These are phyloP conservation scores for Cercophora scortea DNA, from an alignment of 495 filamentous ascomycete species.

Conservation along the genomic window DNA sequence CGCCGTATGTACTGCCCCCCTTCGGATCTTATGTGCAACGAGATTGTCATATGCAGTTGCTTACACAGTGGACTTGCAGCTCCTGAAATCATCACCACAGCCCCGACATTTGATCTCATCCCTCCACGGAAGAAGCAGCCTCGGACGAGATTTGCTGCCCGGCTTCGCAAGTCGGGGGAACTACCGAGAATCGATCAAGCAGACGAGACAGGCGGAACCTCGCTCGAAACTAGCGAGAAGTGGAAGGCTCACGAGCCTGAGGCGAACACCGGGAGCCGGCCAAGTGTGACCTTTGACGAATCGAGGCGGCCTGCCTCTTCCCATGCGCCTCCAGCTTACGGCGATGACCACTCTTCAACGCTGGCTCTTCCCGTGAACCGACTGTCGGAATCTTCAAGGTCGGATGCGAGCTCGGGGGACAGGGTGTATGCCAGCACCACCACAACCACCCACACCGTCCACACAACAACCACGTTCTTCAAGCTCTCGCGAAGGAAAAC, in stretches of 20 bases:
- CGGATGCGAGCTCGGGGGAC: conserved; percentile 78
- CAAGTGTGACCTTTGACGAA: conserved; percentile 58
- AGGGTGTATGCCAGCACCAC: conserved; percentile 56
- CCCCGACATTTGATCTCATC: conserved; percentile 63
- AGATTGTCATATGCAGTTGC: neutral
- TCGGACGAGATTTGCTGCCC: conserved; percentile 38
- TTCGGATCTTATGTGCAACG: neutral
- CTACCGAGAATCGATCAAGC: conserved; percentile 28
- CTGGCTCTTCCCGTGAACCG: conserved; percentile 62
- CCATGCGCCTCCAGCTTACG: conserved; percentile 49
- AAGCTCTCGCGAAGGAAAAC: conserved; percentile 68
- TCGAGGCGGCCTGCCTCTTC: conserved; percentile 51
- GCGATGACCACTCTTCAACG: conserved; percentile 57
- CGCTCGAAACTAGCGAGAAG: conserved; percentile 28
- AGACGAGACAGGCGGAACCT: conserved; percentile 12
- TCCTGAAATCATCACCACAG: conserved; percentile 88
- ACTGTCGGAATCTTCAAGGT: conserved; percentile 85
- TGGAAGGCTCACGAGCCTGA: conserved; percentile 31
- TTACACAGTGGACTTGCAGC: conserved; percentile 41
- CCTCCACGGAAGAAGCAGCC: conserved; percentile 43
- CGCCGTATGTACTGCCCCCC: conserved; percentile 47
- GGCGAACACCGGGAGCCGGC: conserved; percentile 33
- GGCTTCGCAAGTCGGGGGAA: conserved; percentile 37
- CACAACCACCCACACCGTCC: conserved; percentile 52
- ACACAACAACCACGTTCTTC: conserved; percentile 66